These are phyloP conservation scores for Tillandsia leiboldiana DNA, from an alignment of 176 grass and related monocot genomes.

Conservation along the genomic window DNA sequence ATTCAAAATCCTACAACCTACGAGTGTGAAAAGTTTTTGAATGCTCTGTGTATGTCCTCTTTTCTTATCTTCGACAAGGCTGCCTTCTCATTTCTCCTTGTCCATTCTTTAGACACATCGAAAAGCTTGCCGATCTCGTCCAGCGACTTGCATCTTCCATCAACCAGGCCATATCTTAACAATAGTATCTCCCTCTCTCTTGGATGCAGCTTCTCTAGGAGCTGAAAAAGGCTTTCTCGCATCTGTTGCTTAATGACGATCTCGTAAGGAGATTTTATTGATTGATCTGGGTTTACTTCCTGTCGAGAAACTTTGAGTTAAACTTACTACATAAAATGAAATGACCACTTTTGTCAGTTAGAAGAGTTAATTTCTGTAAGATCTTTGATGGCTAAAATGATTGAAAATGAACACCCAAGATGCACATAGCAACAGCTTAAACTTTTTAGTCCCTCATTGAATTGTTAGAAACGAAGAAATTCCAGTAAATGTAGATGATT, in stretches of 20 bases:
- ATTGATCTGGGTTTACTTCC: slow-evolving; percentile 53
- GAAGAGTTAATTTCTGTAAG: too few species aligned
- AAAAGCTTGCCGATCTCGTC: slow-evolving; percentile 69
- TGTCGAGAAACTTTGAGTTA: slow-evolving; percentile 20
- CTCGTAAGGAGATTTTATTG: slow-evolving; percentile 27
- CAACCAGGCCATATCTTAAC: slow-evolving; percentile 52
- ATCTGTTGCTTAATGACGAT: slow-evolving; percentile 34
- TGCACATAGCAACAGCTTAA: not conserved
- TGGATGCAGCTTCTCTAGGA: slow-evolving; percentile 46
- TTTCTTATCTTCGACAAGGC: slow-evolving; percentile 58
- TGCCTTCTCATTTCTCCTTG: slow-evolving; percentile 70
- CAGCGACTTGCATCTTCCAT: slow-evolving; percentile 55
- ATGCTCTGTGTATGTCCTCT: slow-evolving; percentile 34
- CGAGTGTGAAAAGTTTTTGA: slow-evolving; percentile 20
- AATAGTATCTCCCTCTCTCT: slow-evolving; percentile 51
- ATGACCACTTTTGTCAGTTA: not conserved
- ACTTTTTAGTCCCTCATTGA: too few species aligned
- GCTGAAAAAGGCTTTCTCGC: slow-evolving; percentile 39
- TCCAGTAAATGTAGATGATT: not conserved
- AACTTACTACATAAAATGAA: not conserved
- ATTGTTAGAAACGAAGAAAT: not conserved
- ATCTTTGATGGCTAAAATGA: not conserved
- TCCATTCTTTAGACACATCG: slow-evolving; percentile 64
- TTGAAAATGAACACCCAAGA: not conserved
- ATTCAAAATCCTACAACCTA: not conserved